Base-by-base conservation (phyloP, 768 basidiomycete genomes). In the Suillus fuscotomentosus region DNA sequence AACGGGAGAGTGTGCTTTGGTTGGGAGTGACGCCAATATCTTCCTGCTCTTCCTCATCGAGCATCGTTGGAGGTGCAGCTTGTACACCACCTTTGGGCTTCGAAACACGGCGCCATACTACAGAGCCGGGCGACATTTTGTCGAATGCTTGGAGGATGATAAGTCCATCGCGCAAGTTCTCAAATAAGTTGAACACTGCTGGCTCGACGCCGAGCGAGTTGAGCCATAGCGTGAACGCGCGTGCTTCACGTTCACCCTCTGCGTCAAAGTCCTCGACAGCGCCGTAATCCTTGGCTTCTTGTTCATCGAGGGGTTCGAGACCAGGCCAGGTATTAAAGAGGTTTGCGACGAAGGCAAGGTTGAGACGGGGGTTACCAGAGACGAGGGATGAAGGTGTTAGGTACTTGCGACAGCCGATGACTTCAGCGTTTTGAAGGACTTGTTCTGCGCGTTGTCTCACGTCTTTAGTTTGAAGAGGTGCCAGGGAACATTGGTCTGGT, bases 281-380 rank as follows among this genome's bases (percentile, higher is more conserved):
- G 27, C 92, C 92, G 65, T 93, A 93, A 69, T 92, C 91, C 66
- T 97, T 95, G 5, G 91, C 91, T 74, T 98, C 95, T 73, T 94
- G 86, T 72, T 95, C 95, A 72, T 97, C 95, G 53, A 99, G 86
- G 2, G 97, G 97, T 66, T 86, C 97, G 39, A 99, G 88, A 0
- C 97, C 94, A 0, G 97, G 97, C 78, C 92, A 89, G 2, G 94
- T 99, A 82, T 99, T 99, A 86, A 99, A 99, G 61, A 99, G 85
- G 78, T 99, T 97, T 47, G 97, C 97, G 65, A 98, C 97, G 75
- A 99, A 99, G 15, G 95, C 95, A 62, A 99, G 90, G 78, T 99
- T 99, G 53, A 99, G 86, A 69, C 96, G 94, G 11, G 95, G 96
- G 75, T 99, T 99, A 22, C 97, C 97, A 3, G 94, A 81, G 36